Evolutionary conservation across 169 alveolate genomes (phyloP), one percentile per base, ranked within the genome.

Genomic region (Plasmodium berghei): DNA sequence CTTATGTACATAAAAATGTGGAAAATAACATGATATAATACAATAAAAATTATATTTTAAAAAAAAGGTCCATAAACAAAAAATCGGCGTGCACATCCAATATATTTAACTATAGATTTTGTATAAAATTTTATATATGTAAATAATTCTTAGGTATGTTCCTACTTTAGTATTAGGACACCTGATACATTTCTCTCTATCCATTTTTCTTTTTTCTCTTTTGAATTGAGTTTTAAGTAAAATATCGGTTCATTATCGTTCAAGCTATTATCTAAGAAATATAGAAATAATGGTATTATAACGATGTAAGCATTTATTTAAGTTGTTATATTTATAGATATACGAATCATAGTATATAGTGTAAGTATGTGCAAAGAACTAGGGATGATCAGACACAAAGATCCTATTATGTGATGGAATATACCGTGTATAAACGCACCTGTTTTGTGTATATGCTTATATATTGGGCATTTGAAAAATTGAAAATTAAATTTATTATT

Each of bases 141-240:
- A 34, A 34, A 34, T 34, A 34, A 3, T 34, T 34, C 42, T 34
- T 34, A 34, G 8, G 42, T 34, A 34, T 34, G 42, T 72, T 72
- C 48, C 63, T 58, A 64, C 58, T 77, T 77, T 20, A 77, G 45
- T 49, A 77, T 77, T 63, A 77, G 45, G 16, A 77, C 89, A 42
- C 80, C 89, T 20, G 89, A 77, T 5, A 77, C 75, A 54, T 77
- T 77, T 77, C 89, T 28, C 9, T 77, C 89, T 1, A 77, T 64
- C 89, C 89, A 77, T 34, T 77, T 77, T 77, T 77, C 89, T 45
- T 63, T 77, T 34, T 61, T 63, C 67, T 77, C 89, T 58, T 54
- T 77, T 45, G 89, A 77, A 69, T 77, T 77, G 14, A 77, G 12
- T 22, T 64, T 77, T 77, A 77, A 63, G 77, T 77, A 77, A 48